A percentile compares a stretch with the other conserved stretches of the same genome.
phyloP scores from a whole-genome alignment of 2,329 filamentous ascomycete genomes.

The Uncinocarpus reesii region DNA sequence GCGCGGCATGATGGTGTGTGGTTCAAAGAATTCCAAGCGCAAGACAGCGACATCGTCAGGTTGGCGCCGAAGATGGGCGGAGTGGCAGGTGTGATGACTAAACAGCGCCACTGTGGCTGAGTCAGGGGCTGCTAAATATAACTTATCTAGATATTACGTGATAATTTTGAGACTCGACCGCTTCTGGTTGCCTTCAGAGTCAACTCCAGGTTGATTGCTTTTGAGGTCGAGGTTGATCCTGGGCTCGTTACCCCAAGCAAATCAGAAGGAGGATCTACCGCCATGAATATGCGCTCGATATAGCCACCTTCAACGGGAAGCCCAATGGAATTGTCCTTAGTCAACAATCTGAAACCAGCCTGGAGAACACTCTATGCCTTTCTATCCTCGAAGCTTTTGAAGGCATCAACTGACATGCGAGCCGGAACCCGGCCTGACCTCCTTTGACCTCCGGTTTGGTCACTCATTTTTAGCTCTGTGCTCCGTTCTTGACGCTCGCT shows the following conservation, averaged over 20 bases:
- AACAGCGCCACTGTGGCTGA: too few species aligned
- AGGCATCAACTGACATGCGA: neutral
- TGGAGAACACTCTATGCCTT: neutral
- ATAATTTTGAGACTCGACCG: too few species aligned
- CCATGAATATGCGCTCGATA: neutral
- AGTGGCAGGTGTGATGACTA: too few species aligned
- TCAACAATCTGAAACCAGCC: conserved; percentile 1
- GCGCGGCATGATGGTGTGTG: conserved; percentile 57
- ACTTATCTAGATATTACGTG: too few species aligned
- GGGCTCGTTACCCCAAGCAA: too few species aligned
- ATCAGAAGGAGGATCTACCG: neutral
- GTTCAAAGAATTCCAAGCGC: neutral
- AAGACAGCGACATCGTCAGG: neutral
- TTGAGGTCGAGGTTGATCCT: too few species aligned
- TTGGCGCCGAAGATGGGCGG: neutral
- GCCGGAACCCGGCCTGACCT: neutral
- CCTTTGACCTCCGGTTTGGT: neutral
- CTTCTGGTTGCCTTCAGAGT: too few species aligned
- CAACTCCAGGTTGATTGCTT: too few species aligned
- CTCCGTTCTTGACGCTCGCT: conserved; percentile 17
- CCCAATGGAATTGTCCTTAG: neutral
- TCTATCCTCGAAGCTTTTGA: neutral
- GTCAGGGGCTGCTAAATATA: too few species aligned
- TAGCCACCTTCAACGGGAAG: neutral
- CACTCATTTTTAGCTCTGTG: neutral